Conservation (phyloP, 441 rosid genomes). For the Erodium trifolium region DNA sequence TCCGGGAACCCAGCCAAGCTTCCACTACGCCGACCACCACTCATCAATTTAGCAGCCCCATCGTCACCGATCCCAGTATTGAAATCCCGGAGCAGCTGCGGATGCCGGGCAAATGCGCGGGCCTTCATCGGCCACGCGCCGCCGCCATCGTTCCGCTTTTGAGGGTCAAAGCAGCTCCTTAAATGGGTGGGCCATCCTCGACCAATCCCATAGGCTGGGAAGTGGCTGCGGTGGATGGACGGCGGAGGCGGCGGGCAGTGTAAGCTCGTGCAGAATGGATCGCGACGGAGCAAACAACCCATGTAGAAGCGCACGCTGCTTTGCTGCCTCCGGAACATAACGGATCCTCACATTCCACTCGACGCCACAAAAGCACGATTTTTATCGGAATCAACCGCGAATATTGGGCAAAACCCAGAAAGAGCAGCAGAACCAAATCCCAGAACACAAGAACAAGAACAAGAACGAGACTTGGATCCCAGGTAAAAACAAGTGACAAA, state of each 20-base stretch:
- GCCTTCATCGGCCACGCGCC: conserved; percentile 26
- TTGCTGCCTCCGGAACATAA: conserved; percentile 1
- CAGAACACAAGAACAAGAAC: neutral
- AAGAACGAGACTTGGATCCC: too few species aligned
- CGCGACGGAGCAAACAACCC: conserved; percentile 36
- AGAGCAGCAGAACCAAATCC: neutral
- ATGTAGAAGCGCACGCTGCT: conserved; percentile 21
- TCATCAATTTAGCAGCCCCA: conserved; percentile 16
- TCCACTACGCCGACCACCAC: conserved; percentile 36
- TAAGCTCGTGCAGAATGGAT: conserved; percentile 31
- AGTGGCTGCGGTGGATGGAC: conserved; percentile 14
- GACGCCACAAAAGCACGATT: neutral
- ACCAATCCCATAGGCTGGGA: conserved; percentile 19
- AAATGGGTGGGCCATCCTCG: conserved; percentile 12
- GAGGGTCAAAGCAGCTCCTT: conserved; percentile 43
- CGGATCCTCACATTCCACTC: conserved; percentile 3
- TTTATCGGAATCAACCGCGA: neutral
- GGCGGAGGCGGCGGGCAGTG: conserved; percentile 24
- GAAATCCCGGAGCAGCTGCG: conserved; percentile 33
- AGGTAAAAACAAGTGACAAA: neutral
- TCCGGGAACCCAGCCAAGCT: conserved; percentile 7
- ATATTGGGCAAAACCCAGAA: neutral
- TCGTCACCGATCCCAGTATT: conserved; percentile 23
- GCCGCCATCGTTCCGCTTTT: conserved; percentile 14
- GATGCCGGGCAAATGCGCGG: conserved; percentile 35